Base-by-base conservation (phyloP, 495 filamentous ascomycete genomes). In the Mycothermus thermophilus region DNA sequence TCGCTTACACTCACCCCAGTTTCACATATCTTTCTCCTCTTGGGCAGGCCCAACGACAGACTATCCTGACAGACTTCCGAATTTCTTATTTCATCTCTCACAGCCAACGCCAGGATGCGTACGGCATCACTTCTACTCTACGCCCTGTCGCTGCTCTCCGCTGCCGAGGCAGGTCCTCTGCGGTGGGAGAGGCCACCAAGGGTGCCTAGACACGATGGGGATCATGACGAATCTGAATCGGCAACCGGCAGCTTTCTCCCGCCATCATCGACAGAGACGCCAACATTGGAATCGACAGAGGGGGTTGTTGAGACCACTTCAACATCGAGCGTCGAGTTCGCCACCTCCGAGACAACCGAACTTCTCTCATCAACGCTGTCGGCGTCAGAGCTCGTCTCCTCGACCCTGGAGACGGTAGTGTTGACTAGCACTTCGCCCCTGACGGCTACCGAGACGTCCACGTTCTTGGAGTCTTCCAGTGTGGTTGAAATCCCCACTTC, bases 151-250 rank as follows among this genome's bases (percentile, higher is more conserved):
- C 22, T 43, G 13, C 15, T 30, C 6, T 34, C 40, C 5, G 31
- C 38, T 20, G 37, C 34, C 8, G 44, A 55, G 42, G 52, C 52
- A 16, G 52, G 49, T 14, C 52, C 52, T 42, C 35, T 55, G 15
- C 29, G 40, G 15, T 15, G 13, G 7, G 16, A 35, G 15, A 33
- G 11, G 5, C 35, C 28, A 7, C 10, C 19, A 11, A 23, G 42
- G 27, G 28, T 20, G 21, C 30, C 15, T 12, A 30, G 46, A 24
- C 32, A 45, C 23, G 13, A 16, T 14, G 22, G 22, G 22, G 16
- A 37, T 20, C 10, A 26, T 29, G 1, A 37, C 37, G 19, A 35
- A 6, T 11, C 22, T 25, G 22, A 25, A 25, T 25, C 22, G 6
- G 22, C 22, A 6, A 25, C 22, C 11, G 22, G 11, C 6, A 11